These are phyloP conservation scores for Trichoderma koningii DNA, from an alignment of 2,329 filamentous ascomycete genomes.

Conservation along the genomic window DNA sequence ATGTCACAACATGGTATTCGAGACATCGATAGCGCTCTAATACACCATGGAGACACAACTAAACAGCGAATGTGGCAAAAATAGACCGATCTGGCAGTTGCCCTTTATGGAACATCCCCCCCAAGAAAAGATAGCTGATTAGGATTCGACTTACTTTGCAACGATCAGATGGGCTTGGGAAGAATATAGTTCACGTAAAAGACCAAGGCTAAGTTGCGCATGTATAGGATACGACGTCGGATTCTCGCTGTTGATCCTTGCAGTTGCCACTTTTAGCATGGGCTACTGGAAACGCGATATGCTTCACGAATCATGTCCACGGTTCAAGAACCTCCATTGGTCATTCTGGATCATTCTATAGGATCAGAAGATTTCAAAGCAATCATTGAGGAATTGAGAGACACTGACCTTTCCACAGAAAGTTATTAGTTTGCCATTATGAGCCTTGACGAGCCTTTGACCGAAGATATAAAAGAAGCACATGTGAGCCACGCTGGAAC, in stretches of 20 bases:
- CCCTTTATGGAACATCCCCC: neutral
- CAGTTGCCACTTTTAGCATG: conserved; percentile 5
- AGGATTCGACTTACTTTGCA: neutral
- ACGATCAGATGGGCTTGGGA: neutral
- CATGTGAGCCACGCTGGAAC: neutral
- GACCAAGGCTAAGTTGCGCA: neutral
- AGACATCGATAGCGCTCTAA: neutral
- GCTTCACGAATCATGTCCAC: no score
- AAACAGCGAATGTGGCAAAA: neutral
- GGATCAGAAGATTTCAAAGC: neutral
- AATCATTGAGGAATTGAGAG: no score
- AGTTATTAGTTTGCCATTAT: neutral
- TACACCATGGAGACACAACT: no score
- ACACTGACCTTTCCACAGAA: neutral
- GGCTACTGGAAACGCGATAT: neutral
- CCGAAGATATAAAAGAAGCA: neutral
- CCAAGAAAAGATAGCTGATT: neutral
- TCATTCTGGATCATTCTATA: neutral
- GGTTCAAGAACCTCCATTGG: neutral
- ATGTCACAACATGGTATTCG: neutral
- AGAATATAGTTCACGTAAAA: neutral
- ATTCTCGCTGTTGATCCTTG: neutral
- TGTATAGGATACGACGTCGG: neutral
- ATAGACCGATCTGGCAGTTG: neutral
- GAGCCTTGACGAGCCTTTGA: neutral